Evolutionary conservation across 148 eudicot species (phyloP), one percentile per base, ranked within the genome.

Genomic region (Nyssa sinensis): DNA sequence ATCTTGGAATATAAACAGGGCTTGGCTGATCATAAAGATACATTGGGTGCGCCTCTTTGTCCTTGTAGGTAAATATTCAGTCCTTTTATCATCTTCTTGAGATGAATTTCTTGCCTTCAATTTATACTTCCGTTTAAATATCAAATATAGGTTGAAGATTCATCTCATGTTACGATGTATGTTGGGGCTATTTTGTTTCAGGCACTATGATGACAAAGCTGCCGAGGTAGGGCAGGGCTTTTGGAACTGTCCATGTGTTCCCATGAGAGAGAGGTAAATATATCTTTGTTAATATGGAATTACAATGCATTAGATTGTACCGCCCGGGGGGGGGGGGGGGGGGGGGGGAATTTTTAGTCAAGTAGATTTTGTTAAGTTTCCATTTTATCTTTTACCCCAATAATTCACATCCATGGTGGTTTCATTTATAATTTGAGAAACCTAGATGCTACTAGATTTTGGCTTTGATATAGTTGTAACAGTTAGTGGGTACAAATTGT

Each of bases 191-290:
- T 73, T 67, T 62, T 34, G 29, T 69, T 77, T 65, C 86, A 94
- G 98, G 89, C 93, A 94, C 74, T 94, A 94, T 79, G 98, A 92
- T 81, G 98, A 94, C 84, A 94, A 94, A 82, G 79, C 85, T 47
- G 97, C 98, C 62, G 98, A 94, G 86, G 98, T 86, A 25, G 79
- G 80, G 30, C 98, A 94, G 79, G 97, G 98, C 7, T 94, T 94
- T 79, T 94, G 98, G 98, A 94, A 94, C 67, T 94, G 98, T 75
- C 98, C 98, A 9, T 94, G 98, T 85, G 98, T 94, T 70, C 98
- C 97, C 21, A 94, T 94, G 98, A 92, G 98, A 78, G 97, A 94
- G 79, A 94, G 98, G 98, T 94, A 78, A 72, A 65, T 30, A 47
- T 73, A 33, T 25, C 10, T 24, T 37, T 25, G 23, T 49, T 39